Conservation (phyloP, 116 monocot genomes). For the Zostera marina region DNA sequence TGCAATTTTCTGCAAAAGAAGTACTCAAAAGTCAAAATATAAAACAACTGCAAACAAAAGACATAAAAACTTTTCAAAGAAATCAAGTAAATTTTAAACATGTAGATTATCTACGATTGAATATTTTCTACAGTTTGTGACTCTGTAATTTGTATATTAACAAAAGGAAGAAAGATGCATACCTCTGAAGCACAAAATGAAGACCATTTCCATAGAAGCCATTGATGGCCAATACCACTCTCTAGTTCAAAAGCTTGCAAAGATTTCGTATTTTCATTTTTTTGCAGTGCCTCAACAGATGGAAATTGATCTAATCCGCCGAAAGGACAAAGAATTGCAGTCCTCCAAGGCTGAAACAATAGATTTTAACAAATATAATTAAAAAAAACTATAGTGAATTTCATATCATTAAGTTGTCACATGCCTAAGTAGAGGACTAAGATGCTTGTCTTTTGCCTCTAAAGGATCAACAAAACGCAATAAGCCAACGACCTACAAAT, state of each 20-base stretch:
- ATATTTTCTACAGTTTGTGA: too few species aligned
- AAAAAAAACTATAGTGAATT: too few species aligned
- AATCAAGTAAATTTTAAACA: not conserved
- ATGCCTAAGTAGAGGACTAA: too few species aligned
- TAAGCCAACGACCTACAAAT: too few species aligned
- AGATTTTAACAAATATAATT: not conserved
- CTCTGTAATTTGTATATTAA: too few species aligned
- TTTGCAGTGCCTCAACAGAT: constrained; percentile 57
- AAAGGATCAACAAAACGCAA: too few species aligned
- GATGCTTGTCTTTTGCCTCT: too few species aligned
- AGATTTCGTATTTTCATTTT: constrained; percentile 56
- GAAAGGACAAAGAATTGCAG: constrained; percentile 83
- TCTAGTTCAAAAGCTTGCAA: constrained; percentile 93
- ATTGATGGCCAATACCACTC: constrained; percentile 68
- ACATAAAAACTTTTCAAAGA: not conserved
- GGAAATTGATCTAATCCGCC: constrained; percentile 76
- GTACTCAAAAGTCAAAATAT: constrained; percentile 6
- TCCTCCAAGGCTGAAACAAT: constrained; percentile 64
- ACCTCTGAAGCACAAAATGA: constrained; percentile 88
- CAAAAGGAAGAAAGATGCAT: not conserved
- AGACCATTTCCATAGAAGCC: constrained; percentile 93
- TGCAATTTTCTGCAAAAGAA: constrained; percentile 70
- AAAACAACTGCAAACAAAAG: not conserved
- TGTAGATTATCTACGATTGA: too few species aligned
- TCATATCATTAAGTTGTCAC: too few species aligned